phyloP scores from a whole-genome alignment of 805 yeast species.

The Starmerella gropengiesseri region DNA sequence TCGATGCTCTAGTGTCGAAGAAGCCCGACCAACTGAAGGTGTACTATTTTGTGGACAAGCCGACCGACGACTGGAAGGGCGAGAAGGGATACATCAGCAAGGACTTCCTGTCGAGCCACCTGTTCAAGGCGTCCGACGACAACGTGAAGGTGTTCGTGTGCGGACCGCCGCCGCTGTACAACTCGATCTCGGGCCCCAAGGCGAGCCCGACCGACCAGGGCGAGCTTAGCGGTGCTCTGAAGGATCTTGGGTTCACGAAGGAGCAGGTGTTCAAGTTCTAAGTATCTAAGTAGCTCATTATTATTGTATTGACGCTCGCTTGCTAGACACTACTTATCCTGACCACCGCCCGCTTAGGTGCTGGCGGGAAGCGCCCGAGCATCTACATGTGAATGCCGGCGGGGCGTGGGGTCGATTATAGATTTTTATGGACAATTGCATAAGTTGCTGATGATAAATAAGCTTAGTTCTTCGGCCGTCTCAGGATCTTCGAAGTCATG shows the following conservation, averaged over 20 bases:
- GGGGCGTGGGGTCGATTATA: too few relatives aligned
- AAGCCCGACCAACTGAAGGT: conserved; percentile 71
- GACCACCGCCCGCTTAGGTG: too few relatives aligned
- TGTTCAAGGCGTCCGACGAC: conserved; percentile 55
- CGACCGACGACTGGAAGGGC: conserved; percentile 21
- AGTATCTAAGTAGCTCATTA: not conserved
- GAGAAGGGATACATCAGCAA: conserved; percentile 60
- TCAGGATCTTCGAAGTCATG: conserved; percentile 2
- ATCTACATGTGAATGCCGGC: too few relatives aligned
- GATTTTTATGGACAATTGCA: too few relatives aligned
- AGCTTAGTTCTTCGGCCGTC: conserved; percentile 1
- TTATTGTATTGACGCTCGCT: not conserved
- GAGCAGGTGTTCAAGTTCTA: conserved; percentile 85
- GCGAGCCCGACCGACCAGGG: conserved; percentile 87
- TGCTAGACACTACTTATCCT: not conserved
- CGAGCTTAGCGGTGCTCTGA: conserved; percentile 76
- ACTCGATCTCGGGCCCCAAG: conserved; percentile 79
- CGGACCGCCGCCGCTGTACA: conserved; percentile 90
- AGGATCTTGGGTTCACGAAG: conserved; percentile 78
- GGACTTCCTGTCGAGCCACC: conserved; percentile 51
- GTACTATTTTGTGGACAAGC: conserved; percentile 67
- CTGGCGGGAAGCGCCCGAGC: too few relatives aligned
- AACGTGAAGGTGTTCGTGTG: conserved; percentile 75
- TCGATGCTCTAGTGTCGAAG: conserved; percentile 55
- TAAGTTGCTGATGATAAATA: too few relatives aligned